phyloP scores from a whole-genome alignment of 1,284 basidiomycete species.

The Trametes hirsuta region DNA sequence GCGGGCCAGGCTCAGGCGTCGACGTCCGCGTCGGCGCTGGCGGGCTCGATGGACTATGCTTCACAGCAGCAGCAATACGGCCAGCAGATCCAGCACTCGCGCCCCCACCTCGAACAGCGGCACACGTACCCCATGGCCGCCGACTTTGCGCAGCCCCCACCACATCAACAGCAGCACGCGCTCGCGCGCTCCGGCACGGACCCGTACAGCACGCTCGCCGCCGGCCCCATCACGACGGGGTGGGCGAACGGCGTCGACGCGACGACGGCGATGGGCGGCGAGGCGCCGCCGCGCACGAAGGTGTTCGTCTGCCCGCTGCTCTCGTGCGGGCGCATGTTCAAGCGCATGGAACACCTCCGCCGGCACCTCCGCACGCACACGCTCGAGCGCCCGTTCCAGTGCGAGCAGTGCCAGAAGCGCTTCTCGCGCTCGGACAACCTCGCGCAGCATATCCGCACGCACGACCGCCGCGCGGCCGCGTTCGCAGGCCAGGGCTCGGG shows the following conservation, averaged over 20 bases:
- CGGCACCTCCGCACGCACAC: conserved; percentile 90
- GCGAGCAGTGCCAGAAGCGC: conserved; percentile 72
- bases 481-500: conserved; percentile 13
- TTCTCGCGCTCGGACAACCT: conserved; percentile 89
- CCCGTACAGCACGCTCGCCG: conserved; percentile 18
- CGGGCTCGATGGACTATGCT: conserved; percentile 10
- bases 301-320: conserved; percentile 80
- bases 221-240: conserved; percentile 7
- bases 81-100: conserved; percentile 1
- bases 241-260: conserved; percentile 4
- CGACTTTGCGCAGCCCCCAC: conserved; percentile 8
- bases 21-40: neutral
- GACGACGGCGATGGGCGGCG: conserved; percentile 13
- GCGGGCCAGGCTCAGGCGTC: neutral
- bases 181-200: conserved; percentile 28
- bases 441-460: conserved; percentile 81
- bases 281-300: conserved; percentile 48
- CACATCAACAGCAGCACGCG: neutral
- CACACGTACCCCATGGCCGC: conserved; percentile 29
- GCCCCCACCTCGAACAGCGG: conserved; percentile 28
- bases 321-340: conserved; percentile 84
- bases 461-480: conserved; percentile 50
- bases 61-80: neutral
- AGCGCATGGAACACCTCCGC: conserved; percentile 87
- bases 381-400: conserved; percentile 81